Percentiles rank a stretch among this genome's conserved stretches.
Evolutionary conservation across 176 grass and related monocot genomes (phyloP).

Genomic region (Ensete glaucum): DNA sequence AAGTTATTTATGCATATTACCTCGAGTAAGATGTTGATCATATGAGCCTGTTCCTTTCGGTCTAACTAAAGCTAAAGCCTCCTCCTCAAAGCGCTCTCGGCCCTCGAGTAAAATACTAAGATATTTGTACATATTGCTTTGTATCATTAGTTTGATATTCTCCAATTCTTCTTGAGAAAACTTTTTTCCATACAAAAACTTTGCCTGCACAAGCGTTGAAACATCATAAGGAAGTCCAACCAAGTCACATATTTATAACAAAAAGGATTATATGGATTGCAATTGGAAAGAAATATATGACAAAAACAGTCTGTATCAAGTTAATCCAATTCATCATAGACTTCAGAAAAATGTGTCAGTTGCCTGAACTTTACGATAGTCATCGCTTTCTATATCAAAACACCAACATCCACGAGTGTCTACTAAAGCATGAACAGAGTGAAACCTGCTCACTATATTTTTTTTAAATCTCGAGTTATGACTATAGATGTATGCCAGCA

Average conservation of each 20-base stretch:
- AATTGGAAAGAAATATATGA: too few species aligned
- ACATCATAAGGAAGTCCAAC: background rate
- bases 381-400: background rate
- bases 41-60: constrained; percentile 26
- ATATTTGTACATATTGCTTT: constrained; percentile 97
- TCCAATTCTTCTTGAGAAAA: constrained; percentile 80
- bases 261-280: background rate
- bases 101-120: constrained; percentile 81
- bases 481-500: background rate
- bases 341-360: background rate
- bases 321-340: background rate
- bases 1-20: background rate
- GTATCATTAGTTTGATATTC: constrained; percentile 88
- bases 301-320: too few species aligned
- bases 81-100: constrained; percentile 94
- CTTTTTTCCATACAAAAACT: constrained; percentile 70
- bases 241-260: background rate
- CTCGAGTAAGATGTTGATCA: constrained; percentile 1
- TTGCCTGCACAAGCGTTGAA: constrained; percentile 42
- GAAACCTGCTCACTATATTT: background rate
- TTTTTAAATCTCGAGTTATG: background rate
- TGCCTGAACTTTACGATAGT: background rate
- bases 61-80: constrained; percentile 58
- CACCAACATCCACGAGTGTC: background rate
- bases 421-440: background rate